Conservation (phyloP, 2,329 filamentous ascomycete genomes). For the Hymenoscyphus fraxineus region DNA sequence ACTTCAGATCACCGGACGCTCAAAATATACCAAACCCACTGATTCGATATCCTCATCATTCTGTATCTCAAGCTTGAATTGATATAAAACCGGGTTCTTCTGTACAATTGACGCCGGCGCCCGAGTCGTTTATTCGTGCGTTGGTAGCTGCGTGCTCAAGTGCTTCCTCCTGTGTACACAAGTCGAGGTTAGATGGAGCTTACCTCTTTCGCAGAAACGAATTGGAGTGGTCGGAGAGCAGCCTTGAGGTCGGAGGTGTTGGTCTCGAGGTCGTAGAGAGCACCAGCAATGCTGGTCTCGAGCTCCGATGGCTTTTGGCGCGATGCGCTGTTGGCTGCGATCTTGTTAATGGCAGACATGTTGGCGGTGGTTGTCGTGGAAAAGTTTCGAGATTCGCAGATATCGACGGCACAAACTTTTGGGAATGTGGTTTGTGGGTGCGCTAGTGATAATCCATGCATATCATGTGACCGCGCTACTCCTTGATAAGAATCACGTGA, state of each 20-base stretch:
- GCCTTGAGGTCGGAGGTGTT: constrained; percentile 98
- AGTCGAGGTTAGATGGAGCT: constrained; percentile 44
- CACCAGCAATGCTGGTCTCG: constrained; percentile 93
- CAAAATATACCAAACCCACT: constrained; percentile 21
- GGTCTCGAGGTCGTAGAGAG: constrained; percentile 98
- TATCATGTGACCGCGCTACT: no score
- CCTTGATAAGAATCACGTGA: no score
- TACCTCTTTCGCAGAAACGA: constrained; percentile 99
- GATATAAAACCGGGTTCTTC: constrained; percentile 19
- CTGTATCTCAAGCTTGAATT: constrained; percentile 29
- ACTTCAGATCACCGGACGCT: constrained; percentile 29
- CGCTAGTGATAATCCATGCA: no score
- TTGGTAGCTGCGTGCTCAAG: constrained; percentile 20
- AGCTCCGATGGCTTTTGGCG: constrained; percentile 95
- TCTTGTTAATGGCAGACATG: constrained; percentile 89
- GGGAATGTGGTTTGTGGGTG: no score
- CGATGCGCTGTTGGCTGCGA: constrained; percentile 94
- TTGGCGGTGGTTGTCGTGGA: constrained; percentile 40
- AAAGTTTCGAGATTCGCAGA: background rate
- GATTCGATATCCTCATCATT: constrained; percentile 15
- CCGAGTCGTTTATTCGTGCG: constrained; percentile 23
- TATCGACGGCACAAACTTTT: no score
- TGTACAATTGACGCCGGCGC: constrained; percentile 26
- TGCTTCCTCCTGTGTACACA: constrained; percentile 24
- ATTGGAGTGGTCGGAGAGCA: constrained; percentile 94